phyloP scores from a whole-genome alignment of 2,329 filamentous ascomycete species.

The Clarireedia homoeocarpa region DNA sequence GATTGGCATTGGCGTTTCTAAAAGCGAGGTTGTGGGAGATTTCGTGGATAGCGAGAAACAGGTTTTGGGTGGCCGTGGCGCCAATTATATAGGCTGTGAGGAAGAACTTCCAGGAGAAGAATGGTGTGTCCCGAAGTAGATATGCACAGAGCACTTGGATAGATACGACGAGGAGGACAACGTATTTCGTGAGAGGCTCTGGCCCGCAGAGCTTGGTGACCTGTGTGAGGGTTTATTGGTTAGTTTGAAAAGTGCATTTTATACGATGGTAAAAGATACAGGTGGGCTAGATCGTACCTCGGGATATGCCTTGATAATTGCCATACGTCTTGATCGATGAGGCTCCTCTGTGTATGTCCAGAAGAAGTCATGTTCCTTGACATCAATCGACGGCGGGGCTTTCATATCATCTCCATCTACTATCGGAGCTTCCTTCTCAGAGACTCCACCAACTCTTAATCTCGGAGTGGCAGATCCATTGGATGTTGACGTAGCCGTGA shows the following conservation, averaged over 20 bases:
- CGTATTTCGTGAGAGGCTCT: constrained; percentile 90
- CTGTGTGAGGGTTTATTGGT: constrained; percentile 35
- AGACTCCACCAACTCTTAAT: not conserved
- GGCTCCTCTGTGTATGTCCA: constrained; percentile 99
- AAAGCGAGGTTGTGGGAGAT: constrained; percentile 98
- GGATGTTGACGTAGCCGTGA: not conserved
- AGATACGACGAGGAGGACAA: constrained; percentile 74
- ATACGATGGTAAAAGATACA: not conserved
- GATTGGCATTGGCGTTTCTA: constrained; percentile 69
- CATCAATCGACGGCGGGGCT: constrained; percentile 15
- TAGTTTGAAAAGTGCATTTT: not conserved
- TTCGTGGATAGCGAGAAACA: constrained; percentile 97
- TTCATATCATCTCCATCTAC: not conserved
- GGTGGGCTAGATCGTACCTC: constrained; percentile 51
- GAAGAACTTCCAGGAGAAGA: constrained; percentile 81
- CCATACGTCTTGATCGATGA: constrained; percentile 79
- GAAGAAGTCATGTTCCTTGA: constrained; percentile 56
- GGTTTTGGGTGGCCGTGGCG: constrained; percentile 94
- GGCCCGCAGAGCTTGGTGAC: constrained; percentile 95
- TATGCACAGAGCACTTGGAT: constrained; percentile 75
- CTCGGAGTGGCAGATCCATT: constrained; percentile 1
- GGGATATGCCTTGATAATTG: constrained; percentile 96
- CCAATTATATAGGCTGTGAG: constrained; percentile 83
- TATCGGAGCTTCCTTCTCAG: not conserved
- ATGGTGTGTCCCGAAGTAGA: constrained; percentile 64